These are phyloP conservation scores for Globisporangium recalcitrans DNA, from an alignment of 352 stramenopile genomes.

Conservation along the genomic window DNA sequence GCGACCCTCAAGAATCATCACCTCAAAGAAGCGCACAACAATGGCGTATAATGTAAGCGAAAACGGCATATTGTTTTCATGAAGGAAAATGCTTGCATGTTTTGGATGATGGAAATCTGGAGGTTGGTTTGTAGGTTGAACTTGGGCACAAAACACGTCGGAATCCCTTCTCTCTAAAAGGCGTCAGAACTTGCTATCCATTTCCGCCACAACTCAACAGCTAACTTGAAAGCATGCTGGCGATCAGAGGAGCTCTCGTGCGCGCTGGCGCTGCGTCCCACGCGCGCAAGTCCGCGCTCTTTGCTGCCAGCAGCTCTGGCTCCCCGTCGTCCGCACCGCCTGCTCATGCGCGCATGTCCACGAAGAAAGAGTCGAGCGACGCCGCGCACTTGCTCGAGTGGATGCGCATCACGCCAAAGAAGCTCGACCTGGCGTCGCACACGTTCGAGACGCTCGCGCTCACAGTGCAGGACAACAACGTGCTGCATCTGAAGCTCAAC, in stretches of 20 bases:
- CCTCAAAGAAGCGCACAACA: no score
- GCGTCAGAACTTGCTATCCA: neutral
- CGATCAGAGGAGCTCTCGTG: slow-evolving; percentile 2
- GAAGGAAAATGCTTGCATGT: no score
- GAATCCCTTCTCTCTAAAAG: neutral
- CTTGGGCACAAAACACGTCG: neutral
- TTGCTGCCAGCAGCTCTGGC: neutral
- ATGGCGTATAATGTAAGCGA: no score
- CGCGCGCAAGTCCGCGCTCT: neutral
- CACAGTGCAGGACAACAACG: slow-evolving; percentile 32
- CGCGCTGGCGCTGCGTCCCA: neutral
- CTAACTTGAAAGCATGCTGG: slow-evolving; percentile 2
- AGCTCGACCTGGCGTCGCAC: slow-evolving; percentile 30
- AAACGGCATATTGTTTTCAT: no score
- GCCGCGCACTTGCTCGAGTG: slow-evolving; percentile 41
- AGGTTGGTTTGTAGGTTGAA: neutral
- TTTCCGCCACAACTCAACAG: neutral
- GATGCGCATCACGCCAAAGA: slow-evolving; percentile 43
- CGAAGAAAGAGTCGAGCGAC: slow-evolving; percentile 26
- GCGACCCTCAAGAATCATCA: no score
- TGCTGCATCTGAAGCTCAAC: slow-evolving; percentile 78
- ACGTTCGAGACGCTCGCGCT: slow-evolving; percentile 59
- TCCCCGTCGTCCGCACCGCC: neutral
- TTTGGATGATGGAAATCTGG: no score
- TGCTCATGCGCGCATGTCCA: slow-evolving; percentile 5